A percentile compares a stretch with the other conserved stretches of the same genome.
Evolutionary conservation across 1,284 basidiomycete genomes (phyloP).

Genomic region (Macrocystidia cucumis): DNA sequence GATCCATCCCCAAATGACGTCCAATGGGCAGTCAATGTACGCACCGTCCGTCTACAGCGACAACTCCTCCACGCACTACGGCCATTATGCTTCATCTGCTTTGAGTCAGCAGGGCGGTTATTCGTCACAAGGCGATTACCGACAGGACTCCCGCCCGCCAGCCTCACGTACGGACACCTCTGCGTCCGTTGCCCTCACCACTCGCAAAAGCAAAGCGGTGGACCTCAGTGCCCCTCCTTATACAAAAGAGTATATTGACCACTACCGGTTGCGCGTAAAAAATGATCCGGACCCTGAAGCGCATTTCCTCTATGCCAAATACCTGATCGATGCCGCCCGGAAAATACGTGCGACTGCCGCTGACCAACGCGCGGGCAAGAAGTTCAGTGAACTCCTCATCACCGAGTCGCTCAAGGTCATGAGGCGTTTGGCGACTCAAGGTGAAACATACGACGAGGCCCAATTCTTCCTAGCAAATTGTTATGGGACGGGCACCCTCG

Average conservation of each 20-base stretch:
- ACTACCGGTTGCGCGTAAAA: constrained; percentile 96
- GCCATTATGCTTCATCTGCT: too few relatives aligned
- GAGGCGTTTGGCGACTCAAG: constrained; percentile 86
- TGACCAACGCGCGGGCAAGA: constrained; percentile 77
- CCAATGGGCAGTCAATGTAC: constrained; percentile 3
- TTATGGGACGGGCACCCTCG: constrained; percentile 91
- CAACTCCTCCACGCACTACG: too few relatives aligned
- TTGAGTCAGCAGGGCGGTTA: too few relatives aligned
- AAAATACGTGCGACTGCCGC: constrained; percentile 69
- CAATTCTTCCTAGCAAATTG: constrained; percentile 99
- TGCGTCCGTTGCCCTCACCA: constrained; percentile 50
- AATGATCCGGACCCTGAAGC: constrained; percentile 97
- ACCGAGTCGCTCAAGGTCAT: constrained; percentile 89
- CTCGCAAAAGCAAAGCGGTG: constrained; percentile 73
- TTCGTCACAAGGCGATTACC: too few relatives aligned
- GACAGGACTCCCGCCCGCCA: constrained; percentile 44
- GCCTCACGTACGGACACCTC: constrained; percentile 51
- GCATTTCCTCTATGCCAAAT: constrained; percentile 97
- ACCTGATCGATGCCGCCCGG: constrained; percentile 98
- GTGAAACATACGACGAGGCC: constrained; percentile 90
- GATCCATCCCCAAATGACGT: constrained; percentile 11
- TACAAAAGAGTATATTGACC: constrained; percentile 96
- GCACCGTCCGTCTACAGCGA: neutral
- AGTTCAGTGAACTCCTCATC: constrained; percentile 87
- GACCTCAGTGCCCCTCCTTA: constrained; percentile 84